Evolutionary conservation across 2,329 filamentous ascomycete genomes (phyloP), one percentile per base, ranked within the genome.

Genomic region (Sclerotinia nivalis): DNA sequence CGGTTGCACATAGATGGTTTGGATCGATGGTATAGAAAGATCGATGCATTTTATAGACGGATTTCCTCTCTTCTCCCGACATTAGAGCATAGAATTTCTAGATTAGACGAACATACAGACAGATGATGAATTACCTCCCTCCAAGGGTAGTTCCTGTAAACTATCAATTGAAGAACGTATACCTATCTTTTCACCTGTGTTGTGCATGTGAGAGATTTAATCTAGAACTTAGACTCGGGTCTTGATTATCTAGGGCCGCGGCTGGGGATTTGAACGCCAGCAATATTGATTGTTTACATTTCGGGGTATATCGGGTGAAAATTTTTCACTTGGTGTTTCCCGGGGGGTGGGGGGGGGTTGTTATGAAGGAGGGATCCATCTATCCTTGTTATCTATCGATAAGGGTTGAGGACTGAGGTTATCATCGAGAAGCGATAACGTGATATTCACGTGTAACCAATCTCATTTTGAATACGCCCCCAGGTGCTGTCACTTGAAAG

Each of bases 1-100:
- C 58, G 84, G 80, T 65, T 65, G 34, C 61, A 64, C 52, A 64
- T 64, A 52, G 47, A 65, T 65, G 61, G 61, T 65, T 52, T 65
- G 61, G 61, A 52, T 65, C 31, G 47, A 52, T 65, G 6, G 25
- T 52, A 22, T 43, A 52, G 61, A 28, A 40, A 52, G n/a, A 52
- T 65, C 61, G 31, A 54, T 54, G 47, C 61, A 28, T 52, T 37
- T 52, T 52, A 52, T 52, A 65, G 22, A 60, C 22, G 31, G 61
- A 52, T 40, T 52, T 65, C 34, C 61, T 52, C 61, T 40, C 31
- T 40, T 25, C 60, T 64, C 45, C 34, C 49, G 40, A 40, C 52
- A 65, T 65, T 65, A 65, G 61, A 65, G 47, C 61, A 65, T 52
- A 65, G 61, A 65, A 52, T 65, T 65, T 54, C 61, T 65, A 65